Evolutionary conservation across 2,329 filamentous ascomycete genomes (phyloP).

Genomic region (Cladosporium austrohemisphaericum): DNA sequence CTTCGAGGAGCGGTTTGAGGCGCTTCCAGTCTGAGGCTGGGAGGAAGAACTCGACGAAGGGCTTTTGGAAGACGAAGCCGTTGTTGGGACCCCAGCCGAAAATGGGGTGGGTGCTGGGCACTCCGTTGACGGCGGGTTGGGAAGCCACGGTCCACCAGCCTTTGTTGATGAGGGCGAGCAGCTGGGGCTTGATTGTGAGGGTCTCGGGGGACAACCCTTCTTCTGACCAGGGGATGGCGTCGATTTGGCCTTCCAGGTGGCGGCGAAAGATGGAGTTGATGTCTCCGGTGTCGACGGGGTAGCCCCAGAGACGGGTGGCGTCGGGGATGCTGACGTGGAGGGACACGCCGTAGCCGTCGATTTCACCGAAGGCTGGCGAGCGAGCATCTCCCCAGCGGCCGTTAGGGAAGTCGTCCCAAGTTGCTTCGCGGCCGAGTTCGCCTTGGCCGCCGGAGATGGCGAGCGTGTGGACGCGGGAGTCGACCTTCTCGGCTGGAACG

Average conservation of each 20-base stretch:
- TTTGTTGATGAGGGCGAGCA: constrained; percentile 71
- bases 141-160: constrained; percentile 97
- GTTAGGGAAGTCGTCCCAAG: constrained; percentile 98
- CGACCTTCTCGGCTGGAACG: constrained; percentile 66
- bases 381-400: constrained; percentile 91
- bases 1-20: constrained; percentile 63
- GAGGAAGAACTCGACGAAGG: constrained; percentile 95
- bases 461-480: constrained; percentile 66
- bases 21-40: constrained; percentile 66
- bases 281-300: constrained; percentile 65
- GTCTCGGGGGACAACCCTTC: constrained; percentile 83
- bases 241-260: constrained; percentile 74
- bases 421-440: constrained; percentile 83
- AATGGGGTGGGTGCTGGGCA: constrained; percentile 68
- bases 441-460: constrained; percentile 94
- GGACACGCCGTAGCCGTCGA: constrained; percentile 96
- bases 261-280: constrained; percentile 76
- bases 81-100: constrained; percentile 93
- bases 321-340: constrained; percentile 84
- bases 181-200: constrained; percentile 69
- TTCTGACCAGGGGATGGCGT: constrained; percentile 90
- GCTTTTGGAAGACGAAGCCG: constrained; percentile 96
- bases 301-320: constrained; percentile 80
- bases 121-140: constrained; percentile 87
- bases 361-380: constrained; percentile 91